Evolutionary conservation across 1,139 yeast species (phyloP).

Genomic region (Saccharomyces hybrid): DNA sequence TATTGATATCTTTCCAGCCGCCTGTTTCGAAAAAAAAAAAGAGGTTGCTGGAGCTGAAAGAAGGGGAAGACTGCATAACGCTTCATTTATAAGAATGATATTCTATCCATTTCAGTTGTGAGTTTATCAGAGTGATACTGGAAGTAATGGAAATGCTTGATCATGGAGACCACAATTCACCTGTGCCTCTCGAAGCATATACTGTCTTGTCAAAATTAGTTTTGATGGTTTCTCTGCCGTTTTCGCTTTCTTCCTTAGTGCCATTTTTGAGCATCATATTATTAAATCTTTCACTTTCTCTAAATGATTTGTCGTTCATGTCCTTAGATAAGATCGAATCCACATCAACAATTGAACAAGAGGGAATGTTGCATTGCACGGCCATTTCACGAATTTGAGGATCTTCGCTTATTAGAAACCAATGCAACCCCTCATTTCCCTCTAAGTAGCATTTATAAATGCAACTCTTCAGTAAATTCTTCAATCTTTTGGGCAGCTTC

Average conservation of each 20-base stretch:
- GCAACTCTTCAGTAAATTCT: conserved; percentile 27
- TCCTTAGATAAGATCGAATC: conserved; percentile 25
- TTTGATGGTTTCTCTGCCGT: conserved; percentile 23
- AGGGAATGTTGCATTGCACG: conserved; percentile 23
- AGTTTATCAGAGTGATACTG: neutral
- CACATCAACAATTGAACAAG: conserved; percentile 26
- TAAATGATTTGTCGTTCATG: conserved; percentile 21
- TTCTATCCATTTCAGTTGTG: neutral
- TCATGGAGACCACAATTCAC: conserved; percentile 29
- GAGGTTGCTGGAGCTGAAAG: neutral
- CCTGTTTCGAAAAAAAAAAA: neutral
- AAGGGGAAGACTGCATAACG: neutral
- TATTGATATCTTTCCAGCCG: neutral
- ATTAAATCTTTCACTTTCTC: conserved; percentile 23
- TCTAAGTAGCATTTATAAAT: conserved; percentile 25
- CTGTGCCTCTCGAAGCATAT: conserved; percentile 30
- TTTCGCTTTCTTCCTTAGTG: conserved; percentile 14
- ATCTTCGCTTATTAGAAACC: conserved; percentile 31
- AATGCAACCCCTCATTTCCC: conserved; percentile 17
- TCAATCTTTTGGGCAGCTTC: conserved; percentile 24
- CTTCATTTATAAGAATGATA: neutral
- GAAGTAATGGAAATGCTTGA: neutral
- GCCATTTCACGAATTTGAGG: conserved; percentile 23
- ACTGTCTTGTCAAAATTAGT: conserved; percentile 26
- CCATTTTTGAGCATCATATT: conserved; percentile 19